Conservation (phyloP, 768 basidiomycete species). For the Imleria badia region DNA sequence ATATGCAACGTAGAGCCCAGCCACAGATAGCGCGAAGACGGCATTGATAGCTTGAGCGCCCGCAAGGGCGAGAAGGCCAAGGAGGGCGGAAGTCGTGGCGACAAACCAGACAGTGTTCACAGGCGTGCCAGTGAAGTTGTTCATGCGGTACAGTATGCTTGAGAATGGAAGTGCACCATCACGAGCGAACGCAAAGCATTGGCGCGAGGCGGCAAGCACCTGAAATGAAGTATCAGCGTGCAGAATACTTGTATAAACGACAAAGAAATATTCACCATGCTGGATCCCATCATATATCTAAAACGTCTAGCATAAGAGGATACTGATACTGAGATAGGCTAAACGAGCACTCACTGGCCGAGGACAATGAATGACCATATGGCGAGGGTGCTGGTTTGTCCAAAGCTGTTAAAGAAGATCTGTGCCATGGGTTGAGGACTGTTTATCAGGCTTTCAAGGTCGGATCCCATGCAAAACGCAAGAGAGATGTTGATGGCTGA, state of each 20-base stretch:
- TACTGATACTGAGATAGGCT: not conserved
- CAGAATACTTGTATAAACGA: not conserved
- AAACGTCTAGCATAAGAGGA: not conserved
- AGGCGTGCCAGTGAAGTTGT: slow-evolving; percentile 49
- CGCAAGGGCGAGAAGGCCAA: slow-evolving; percentile 55
- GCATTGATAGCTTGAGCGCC: slow-evolving; percentile 56
- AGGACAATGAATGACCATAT: slow-evolving; percentile 56
- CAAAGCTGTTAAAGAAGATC: slow-evolving; percentile 42
- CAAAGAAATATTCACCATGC: slow-evolving; percentile 34
- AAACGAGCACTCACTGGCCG: slow-evolving; percentile 36
- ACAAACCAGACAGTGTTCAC: slow-evolving; percentile 59
- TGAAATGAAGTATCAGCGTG: slow-evolving; percentile 14
- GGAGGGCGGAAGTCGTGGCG: slow-evolving; percentile 36
- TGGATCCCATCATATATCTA: slow-evolving; percentile 51
- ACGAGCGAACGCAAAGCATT: too few relatives aligned
- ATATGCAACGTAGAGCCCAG: slow-evolving; percentile 46
- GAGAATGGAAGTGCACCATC: slow-evolving; percentile 46
- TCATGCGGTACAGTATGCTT: slow-evolving; percentile 51
- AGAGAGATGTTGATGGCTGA: slow-evolving; percentile 50
- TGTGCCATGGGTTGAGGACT: slow-evolving; percentile 47
- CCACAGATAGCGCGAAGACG: slow-evolving; percentile 50
- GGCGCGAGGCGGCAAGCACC: slow-evolving; percentile 49
- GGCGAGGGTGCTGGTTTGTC: slow-evolving; percentile 42
- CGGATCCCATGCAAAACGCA: slow-evolving; percentile 57
- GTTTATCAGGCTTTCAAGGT: slow-evolving; percentile 39